Base-by-base conservation (phyloP, 768 basidiomycete species). In the Tylopilus subfusipes region DNA sequence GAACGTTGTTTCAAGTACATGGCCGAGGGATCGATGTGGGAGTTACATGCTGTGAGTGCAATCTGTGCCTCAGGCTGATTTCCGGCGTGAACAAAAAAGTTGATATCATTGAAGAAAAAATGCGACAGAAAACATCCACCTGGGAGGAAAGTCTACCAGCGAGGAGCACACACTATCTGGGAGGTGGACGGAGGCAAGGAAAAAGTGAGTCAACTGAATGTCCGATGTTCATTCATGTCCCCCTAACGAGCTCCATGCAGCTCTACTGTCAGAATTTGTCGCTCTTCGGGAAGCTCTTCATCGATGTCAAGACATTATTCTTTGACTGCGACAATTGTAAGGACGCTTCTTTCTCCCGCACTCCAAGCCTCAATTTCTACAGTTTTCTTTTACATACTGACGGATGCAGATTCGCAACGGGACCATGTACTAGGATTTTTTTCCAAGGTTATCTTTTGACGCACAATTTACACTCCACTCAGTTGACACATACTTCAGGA, bases 1-100 rank as follows among this genome's bases (percentile, higher is more conserved):
- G 88, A 94, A 61, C 81, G 83, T 56, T 99, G 96, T 74, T 97
- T 98, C 84, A 98, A 97, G 73, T 99, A 99, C 67, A 92, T 94
- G 86, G 76, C 83, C 2, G 86, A 92, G 43, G 81, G 83, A 16
- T 70, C 73, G 2, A 74, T 77, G 21, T 95, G 88, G 84, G 87
- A 84, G 56, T 76, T 86, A 56, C 86, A 90, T 61, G 78, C 81
- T 40, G 80, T 87, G 62, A 63, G 81, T 71, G 9, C 30, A 27
- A 38, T 12, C 45, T 4, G n/a, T n/a, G n/a, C n/a, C n/a, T n/a
- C n/a, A n/a, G n/a, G n/a, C n/a, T n/a, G n/a, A 36, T 29, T 55
- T 40, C 50, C 50, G 48, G 57, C 42, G 18, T 8, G 21, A 42
- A 42, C 45, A 40, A 3, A 22, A n/a, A 39, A 7, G 47, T 57